Evolutionary conservation across 805 yeast species (phyloP), one percentile per base, ranked within the genome.

Genomic region (Candida manassasensis): DNA sequence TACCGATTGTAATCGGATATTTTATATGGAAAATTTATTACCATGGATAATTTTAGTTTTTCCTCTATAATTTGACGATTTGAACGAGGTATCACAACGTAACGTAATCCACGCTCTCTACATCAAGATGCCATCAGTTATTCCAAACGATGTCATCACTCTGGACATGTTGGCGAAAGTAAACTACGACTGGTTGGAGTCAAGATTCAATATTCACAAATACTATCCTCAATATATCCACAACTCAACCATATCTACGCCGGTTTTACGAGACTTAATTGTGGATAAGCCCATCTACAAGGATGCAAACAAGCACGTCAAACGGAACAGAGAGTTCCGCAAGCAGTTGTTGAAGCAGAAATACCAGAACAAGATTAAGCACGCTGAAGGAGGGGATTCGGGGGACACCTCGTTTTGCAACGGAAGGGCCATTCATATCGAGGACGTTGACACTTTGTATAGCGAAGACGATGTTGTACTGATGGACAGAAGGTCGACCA

Each of bases 211-310:
- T 14, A 57, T 67, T 34, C 57, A 49, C 39, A 67, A 65, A 43
- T 67, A 65, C 44, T 56, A 57, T 32, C 73, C 71, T 4, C 43
- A 47, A 29, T 61, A 45, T 40, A 54, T 67, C 39, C 71, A 64
- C 41, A 66, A 66, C 41, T 53, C 53, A 12, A 65, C 50, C 17
- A 43, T 49, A 11, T 43, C 57, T 13, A 66, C 73, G 3, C 71
- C 73, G 3, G 45, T 49, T n/a, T 50, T 67, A 34, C 49, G 48
- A 37, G 53, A 47, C 18, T 44, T 62, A 48, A 52, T 67, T 8
- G 40, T 42, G 10, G 57, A 61, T 33, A 63, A 62, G 41, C 73
- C 71, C 4, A 64, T 67, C 13, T 67, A 67, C 39, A 50, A 57
- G 13, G 59, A 62, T 19, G 71, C 69, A 15, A 59, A 60, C 43